A percentile compares a stretch with the other conserved stretches of the same genome.
Conservation (phyloP, 441 rosid species). For the Jatropha multifida region DNA sequence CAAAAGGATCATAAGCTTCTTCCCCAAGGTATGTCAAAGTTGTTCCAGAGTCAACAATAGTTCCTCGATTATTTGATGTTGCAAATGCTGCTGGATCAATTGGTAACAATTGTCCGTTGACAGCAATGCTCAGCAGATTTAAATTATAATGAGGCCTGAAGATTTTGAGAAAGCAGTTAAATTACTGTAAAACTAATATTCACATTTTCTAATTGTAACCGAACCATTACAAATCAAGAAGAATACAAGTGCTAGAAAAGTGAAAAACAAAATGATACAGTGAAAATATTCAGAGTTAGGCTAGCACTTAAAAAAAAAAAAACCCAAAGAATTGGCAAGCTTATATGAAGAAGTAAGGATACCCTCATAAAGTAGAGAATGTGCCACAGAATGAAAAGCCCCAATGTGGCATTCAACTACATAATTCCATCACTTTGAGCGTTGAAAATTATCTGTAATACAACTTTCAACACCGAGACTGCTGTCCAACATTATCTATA, state of each 20-base stretch:
- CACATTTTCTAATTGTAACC: constrained; percentile 2
- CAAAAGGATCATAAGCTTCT: constrained; percentile 67
- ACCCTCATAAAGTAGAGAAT: not conserved
- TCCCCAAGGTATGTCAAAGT: constrained; percentile 91
- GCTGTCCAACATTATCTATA: not conserved
- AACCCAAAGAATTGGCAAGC: not conserved
- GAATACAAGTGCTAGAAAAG: not conserved
- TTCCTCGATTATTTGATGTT: constrained; percentile 72
- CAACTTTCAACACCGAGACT: not conserved
- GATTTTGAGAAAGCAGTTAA: constrained; percentile 29
- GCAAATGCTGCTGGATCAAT: constrained; percentile 74
- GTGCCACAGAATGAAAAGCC: not conserved
- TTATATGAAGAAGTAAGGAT: not conserved
- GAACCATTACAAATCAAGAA: not conserved
- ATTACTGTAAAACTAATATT: constrained; percentile 14
- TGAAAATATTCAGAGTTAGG: not conserved
- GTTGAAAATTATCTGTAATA: not conserved
- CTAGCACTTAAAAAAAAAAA: not conserved
- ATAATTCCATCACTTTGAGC: not conserved
- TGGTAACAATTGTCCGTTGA: constrained; percentile 60
- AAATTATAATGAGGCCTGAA: constrained; percentile 98
- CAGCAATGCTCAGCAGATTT: constrained; percentile 88
- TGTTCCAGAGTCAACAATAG: constrained; percentile 94
- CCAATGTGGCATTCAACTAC: not conserved
- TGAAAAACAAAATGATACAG: not conserved